Base-by-base conservation (phyloP, 495 filamentous ascomycete species). In the Penicillium salamii region DNA sequence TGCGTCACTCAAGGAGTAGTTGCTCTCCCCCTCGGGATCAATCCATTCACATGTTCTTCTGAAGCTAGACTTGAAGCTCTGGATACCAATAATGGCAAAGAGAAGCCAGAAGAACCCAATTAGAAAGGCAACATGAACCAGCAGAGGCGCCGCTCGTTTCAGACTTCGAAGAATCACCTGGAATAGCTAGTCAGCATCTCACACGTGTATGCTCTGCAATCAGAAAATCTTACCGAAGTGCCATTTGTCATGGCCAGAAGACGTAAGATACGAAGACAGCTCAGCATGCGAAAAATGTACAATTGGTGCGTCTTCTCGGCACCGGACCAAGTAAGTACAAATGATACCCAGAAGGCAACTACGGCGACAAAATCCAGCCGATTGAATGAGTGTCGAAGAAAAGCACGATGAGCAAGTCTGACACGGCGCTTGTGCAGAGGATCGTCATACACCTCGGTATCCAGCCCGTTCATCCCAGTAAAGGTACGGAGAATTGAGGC, bases 61-160 rank as follows among this genome's bases (percentile, higher is more conserved):
- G 23, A 97, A 73, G 61, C 93, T 97, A 7, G 90, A 88, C 67
- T 99, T 99, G 79, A 99, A 99, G 68, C 87, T 93, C 68, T 99
- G 93, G 13, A 97, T 85, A 1, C 95, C 93, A 35, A 97, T 81
- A 54, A 99, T 95, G 23, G 92, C 95, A 70, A 99, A 99, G 7
- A 99, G 74, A 35, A 99, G 85, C 93, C 93, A 99, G 65, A 99
- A 99, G 71, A 99, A 99, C 20, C 90, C 84, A 63, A 99, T 95
- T 13, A 99, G 75, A 61, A 99, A 95, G 5, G 89, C 91, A 28
- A 99, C 95, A 53, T 96, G 88, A 31, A 95, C 84, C n/a, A 99
- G 84, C 36, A 96, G 74, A 13, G 93, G 93, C 0, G 91, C 89
- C 3, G 93, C 91, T 62, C 96, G 92, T 64, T 97, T 97, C 37